Conservation (phyloP, 495 filamentous ascomycete genomes). For the Letharia lupina region DNA sequence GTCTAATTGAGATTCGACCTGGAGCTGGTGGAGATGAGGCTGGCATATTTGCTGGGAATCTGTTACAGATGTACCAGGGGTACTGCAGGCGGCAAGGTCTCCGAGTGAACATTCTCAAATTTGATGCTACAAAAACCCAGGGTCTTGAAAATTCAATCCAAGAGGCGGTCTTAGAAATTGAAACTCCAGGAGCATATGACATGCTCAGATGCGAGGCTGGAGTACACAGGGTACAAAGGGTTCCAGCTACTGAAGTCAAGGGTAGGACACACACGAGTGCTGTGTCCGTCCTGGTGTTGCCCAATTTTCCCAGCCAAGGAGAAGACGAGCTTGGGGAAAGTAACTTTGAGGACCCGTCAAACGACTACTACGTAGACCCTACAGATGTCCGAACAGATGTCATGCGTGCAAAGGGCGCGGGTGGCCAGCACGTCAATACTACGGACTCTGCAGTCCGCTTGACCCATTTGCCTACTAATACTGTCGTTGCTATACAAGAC, state of each 20-base stretch:
- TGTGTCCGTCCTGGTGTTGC: slow-evolving; percentile 82
- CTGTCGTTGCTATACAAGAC: slow-evolving; percentile 85
- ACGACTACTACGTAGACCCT: slow-evolving; percentile 82
- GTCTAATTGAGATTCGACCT: slow-evolving; percentile 83
- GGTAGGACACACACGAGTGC: slow-evolving; percentile 91
- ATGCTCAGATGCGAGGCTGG: slow-evolving; percentile 77
- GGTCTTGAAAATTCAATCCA: slow-evolving; percentile 51
- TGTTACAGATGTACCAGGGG: slow-evolving; percentile 79
- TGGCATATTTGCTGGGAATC: slow-evolving; percentile 74
- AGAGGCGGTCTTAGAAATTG: slow-evolving; percentile 85
- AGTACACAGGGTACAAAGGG: slow-evolving; percentile 88
- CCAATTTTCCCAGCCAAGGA: slow-evolving; percentile 60
- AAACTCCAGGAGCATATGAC: slow-evolving; percentile 66
- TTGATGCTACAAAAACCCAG: slow-evolving; percentile 39
- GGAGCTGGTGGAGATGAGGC: slow-evolving; percentile 93
- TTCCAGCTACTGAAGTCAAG: slow-evolving; percentile 81
- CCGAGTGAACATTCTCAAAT: slow-evolving; percentile 49
- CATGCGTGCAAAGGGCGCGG: slow-evolving; percentile 86
- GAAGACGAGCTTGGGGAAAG: slow-evolving; percentile 38
- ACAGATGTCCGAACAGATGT: slow-evolving; percentile 79
- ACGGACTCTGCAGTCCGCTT: slow-evolving; percentile 93
- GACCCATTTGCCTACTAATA: slow-evolving; percentile 83
- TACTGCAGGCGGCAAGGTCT: slow-evolving; percentile 63
- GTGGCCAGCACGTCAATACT: slow-evolving; percentile 96
- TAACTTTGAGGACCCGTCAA: slow-evolving; percentile 68